A percentile compares a stretch with the other conserved stretches of the same genome.
phyloP scores from a whole-genome alignment of 768 basidiomycete species.

The Leucocoprinus birnbaumii region DNA sequence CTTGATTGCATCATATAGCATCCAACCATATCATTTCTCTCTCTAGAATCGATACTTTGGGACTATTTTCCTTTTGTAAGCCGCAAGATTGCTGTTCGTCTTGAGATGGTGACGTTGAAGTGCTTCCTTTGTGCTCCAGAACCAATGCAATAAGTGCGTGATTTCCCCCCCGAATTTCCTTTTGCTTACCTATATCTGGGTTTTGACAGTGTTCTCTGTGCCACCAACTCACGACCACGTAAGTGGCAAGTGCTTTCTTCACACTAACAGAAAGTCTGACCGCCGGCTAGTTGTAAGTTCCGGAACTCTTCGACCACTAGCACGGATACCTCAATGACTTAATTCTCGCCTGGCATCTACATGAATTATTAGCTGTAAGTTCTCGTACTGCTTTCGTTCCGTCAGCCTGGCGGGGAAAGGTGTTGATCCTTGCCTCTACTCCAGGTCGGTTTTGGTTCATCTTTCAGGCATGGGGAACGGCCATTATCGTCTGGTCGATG shows the following conservation, averaged over 20 bases:
- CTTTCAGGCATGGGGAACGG: constrained; percentile 19
- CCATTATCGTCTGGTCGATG: constrained; percentile 23
- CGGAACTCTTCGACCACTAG: not conserved
- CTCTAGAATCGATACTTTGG: constrained; percentile 27
- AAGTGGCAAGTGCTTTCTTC: not conserved
- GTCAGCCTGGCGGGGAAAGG: no score
- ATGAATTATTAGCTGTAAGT: not conserved
- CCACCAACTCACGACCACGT: constrained; percentile 1
- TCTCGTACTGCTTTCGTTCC: no score
- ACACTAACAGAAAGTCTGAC: not conserved
- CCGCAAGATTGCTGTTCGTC: not conserved
- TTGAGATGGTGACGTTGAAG: no score
- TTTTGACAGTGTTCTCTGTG: not conserved
- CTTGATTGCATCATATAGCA: not conserved
- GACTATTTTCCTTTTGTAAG: constrained; percentile 22
- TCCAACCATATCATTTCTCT: not conserved
- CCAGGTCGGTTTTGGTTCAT: constrained; percentile 20
- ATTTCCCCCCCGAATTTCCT: not conserved
- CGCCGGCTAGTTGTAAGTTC: not conserved
- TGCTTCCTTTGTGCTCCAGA: not conserved
- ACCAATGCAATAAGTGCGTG: not conserved
- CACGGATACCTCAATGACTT: not conserved
- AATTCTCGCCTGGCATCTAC: no score
- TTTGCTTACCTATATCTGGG: not conserved
- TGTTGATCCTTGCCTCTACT: no score